These are phyloP conservation scores for Cladosporium phlei DNA, from an alignment of 2,329 filamentous ascomycete genomes.

Conservation along the genomic window DNA sequence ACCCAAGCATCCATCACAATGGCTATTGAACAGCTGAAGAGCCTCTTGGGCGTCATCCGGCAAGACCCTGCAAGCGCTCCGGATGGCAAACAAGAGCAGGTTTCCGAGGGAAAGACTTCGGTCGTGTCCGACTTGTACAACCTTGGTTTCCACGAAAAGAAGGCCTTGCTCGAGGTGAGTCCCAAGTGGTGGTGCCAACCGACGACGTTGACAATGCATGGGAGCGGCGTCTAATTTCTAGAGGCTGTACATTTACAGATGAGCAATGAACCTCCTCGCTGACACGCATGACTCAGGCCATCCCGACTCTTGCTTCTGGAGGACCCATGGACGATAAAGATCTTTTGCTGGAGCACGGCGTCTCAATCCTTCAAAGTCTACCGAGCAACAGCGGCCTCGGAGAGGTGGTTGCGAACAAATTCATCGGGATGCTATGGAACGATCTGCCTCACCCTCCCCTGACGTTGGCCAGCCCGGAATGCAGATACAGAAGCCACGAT, in stretches of 20 bases:
- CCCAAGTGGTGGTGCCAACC: background rate
- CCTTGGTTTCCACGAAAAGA: conserved; percentile 36
- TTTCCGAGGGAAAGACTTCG: conserved; percentile 38
- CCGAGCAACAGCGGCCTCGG: conserved; percentile 48
- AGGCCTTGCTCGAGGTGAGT: conserved; percentile 38
- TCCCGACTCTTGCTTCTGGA: conserved; percentile 32
- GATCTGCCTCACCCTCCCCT: conserved; percentile 50
- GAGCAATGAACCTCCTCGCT: no score
- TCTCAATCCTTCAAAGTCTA: conserved; percentile 49
- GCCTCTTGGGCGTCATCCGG: conserved; percentile 43
- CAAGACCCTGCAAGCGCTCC: conserved; percentile 45
- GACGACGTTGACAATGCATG: no score
- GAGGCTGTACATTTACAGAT: no score
- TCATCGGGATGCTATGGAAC: conserved; percentile 51
- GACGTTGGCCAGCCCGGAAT: conserved; percentile 43
- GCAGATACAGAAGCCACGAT: conserved; percentile 43
- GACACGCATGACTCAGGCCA: conserved; percentile 8
- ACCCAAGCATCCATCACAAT: conserved; percentile 13
- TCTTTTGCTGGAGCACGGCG: conserved; percentile 47
- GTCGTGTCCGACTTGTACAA: conserved; percentile 39
- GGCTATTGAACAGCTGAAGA: conserved; percentile 35
- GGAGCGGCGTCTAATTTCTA: no score
- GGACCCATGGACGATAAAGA: conserved; percentile 46
- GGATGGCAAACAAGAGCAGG: conserved; percentile 42
- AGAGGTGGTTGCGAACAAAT: conserved; percentile 45